Evolutionary conservation across 495 filamentous ascomycete species (phyloP), one percentile per base, ranked within the genome.

Genomic region (Hyaloscypha hepaticicola): DNA sequence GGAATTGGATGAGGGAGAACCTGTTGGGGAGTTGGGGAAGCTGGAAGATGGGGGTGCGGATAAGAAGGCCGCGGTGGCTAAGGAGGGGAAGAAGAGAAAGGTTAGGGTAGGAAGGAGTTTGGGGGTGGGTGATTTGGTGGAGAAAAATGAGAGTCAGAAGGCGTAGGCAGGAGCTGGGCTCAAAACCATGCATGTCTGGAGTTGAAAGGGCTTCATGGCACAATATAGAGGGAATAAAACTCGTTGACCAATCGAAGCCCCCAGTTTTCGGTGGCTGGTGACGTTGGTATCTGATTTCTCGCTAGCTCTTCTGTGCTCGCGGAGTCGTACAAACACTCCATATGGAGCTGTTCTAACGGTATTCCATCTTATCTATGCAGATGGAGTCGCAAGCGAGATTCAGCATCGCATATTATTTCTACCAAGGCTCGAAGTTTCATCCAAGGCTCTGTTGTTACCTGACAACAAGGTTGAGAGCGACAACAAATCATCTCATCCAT

Each of bases 11-110:
- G 73, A 74, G 66, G 76, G 72, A 0, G 73, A 75, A 38, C 70
- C 76, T 3, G 76, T 75, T 41, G 72, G 71, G 0, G 65, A 69
- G 34, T 69, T 74, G 69, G 79, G 77, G 68, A 71, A 64, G 59
- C 65, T 12, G 2, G 64, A 41, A 14, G 60, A 57, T 11, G 28
- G n/a, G 22, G 66, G 53, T 59, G 11, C 29, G 11, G 45, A 56
- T 26, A 58, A 33, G 24, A 63, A 65, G 55, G 62, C 31, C 9
- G 61, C 49, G 26, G 69, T 57, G 24, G 58, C 45, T 16, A 65
- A 58, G n/a, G 69, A 58, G 26, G 74, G 72, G 58, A 74, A 72
- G 22, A 72, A 72, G 63, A 74, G 72, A 67, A 81, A 78, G 73
- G 74, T 75, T 52, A 74, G 59, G 48, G 70, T 67, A 24, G 70